These are phyloP conservation scores for Penicillium waksmanii DNA, from an alignment of 495 filamentous ascomycete genomes.

Conservation along the genomic window DNA sequence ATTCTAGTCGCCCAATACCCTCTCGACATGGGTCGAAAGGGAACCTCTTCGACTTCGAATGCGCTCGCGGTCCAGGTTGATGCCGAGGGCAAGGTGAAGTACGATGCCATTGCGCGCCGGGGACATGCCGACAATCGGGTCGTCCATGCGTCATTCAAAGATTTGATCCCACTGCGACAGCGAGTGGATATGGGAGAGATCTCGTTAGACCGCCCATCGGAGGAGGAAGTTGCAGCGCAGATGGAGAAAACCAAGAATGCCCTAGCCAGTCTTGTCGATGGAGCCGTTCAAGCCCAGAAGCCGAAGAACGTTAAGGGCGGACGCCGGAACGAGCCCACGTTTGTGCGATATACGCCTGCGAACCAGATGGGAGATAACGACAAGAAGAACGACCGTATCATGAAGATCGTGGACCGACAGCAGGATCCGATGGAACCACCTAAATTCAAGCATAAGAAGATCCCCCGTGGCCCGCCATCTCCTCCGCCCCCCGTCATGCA, in stretches of 20 bases:
- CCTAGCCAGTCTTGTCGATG: slow-evolving; percentile 76
- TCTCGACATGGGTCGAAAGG: slow-evolving; percentile 88
- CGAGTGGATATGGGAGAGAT: slow-evolving; percentile 93
- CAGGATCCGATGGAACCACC: slow-evolving; percentile 97
- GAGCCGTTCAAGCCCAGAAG: slow-evolving; percentile 88
- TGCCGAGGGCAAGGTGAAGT: slow-evolving; percentile 89
- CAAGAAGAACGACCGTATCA: slow-evolving; percentile 90
- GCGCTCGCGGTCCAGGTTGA: slow-evolving; percentile 92
- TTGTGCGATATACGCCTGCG: slow-evolving; percentile 91
- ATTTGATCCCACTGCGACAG: slow-evolving; percentile 92
- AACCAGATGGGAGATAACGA: slow-evolving; percentile 95
- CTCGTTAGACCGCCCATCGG: slow-evolving; percentile 81
- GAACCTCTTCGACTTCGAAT: slow-evolving; percentile 70
- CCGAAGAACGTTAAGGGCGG: slow-evolving; percentile 89
- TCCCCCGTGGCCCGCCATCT: slow-evolving; percentile 89
- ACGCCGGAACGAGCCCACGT: slow-evolving; percentile 81
- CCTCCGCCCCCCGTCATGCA: slow-evolving; percentile 96
- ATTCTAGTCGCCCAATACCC: slow-evolving; percentile 94
- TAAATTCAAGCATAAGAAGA: slow-evolving; percentile 98
- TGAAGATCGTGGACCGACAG: slow-evolving; percentile 97
- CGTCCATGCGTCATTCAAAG: slow-evolving; percentile 94
- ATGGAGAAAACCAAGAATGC: slow-evolving; percentile 89
- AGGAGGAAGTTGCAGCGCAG: slow-evolving; percentile 79
- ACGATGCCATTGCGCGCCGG: slow-evolving; percentile 91
- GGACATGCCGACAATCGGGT: slow-evolving; percentile 83